Evolutionary conservation across 352 stramenopile genomes (phyloP).

Genomic region (Phytophthora crassamura): DNA sequence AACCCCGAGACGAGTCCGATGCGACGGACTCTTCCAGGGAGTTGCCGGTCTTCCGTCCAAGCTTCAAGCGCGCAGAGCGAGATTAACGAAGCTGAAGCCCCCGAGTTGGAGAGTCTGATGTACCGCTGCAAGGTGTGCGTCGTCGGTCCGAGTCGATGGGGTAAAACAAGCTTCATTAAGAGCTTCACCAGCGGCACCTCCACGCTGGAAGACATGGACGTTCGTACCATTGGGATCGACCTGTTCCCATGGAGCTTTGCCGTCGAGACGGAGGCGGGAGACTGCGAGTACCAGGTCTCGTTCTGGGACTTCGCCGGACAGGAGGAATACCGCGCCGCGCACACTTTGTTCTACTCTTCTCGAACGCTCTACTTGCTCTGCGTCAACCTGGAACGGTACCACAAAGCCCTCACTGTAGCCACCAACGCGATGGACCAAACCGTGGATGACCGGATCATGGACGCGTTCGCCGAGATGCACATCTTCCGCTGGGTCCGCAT

Average conservation of each 20-base stretch:
- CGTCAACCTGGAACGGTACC: conserved; percentile 20
- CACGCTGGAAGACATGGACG: conserved; percentile 21
- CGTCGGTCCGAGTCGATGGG: conserved; percentile 35
- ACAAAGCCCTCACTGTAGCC: not conserved
- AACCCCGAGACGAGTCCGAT: conserved; percentile 9
- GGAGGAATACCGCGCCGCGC: conserved; percentile 17
- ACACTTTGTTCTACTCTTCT: conserved; percentile 24
- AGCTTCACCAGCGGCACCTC: conserved; percentile 24
- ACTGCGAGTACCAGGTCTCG: conserved; percentile 13
- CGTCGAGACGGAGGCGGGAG: conserved; percentile 12
- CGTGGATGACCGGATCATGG: conserved; percentile 4
- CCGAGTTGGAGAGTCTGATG: not conserved
- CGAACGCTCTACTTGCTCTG: conserved; percentile 23
- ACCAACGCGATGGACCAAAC: not conserved
- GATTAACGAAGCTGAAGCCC: not conserved
- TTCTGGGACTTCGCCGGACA: conserved; percentile 26
- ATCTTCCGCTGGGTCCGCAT: conserved; percentile 17
- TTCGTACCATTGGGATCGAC: conserved; percentile 46
- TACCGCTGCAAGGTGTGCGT: conserved; percentile 42
- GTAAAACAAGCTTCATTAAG: conserved; percentile 47
- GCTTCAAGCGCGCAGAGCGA: no score
- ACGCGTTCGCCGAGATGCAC: conserved; percentile 20
- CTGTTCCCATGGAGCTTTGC: conserved; percentile 37
- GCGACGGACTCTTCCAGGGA: not conserved
- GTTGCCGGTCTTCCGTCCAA: no score